Base-by-base conservation (phyloP, 2,329 filamentous ascomycete species). In the Curvularia sp. region DNA sequence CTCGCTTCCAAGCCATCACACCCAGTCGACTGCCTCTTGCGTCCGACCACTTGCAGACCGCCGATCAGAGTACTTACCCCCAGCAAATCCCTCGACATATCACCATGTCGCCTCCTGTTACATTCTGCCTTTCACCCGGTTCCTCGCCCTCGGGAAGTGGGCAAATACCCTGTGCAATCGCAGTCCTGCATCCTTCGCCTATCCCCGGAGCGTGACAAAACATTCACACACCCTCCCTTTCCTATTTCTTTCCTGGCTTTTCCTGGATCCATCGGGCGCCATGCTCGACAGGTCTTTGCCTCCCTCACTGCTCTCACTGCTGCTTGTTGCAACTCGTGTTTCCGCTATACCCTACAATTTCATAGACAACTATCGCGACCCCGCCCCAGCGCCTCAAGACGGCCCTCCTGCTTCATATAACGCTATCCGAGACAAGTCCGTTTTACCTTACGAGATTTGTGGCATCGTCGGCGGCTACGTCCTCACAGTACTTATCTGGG, bases 401-500 rank as follows among this genome's bases (percentile, higher is more conserved):
- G 68, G 69, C 18, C 68, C 71, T 46, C 69, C 73, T 50, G 67
- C 68, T 39, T 68, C 74, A 9, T 55, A 61, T 35, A 49, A 72
- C 69, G 73, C 73, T 18, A 60, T 67, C 26, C 66, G 70, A 66
- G 66, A 77, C 66, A 72, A 63, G 63, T 78, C 83, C 18, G 86
- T 89, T 55, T 85, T 97, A 22, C 92, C 93, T 18, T 88, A 87
- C 58, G 89, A 97, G 77, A 88, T 97, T 67, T 89, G 90, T 63
- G 92, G 89, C 65, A 90, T 98, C 60, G 84, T 94, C 58, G 92
- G 89, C 61, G 89, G 91, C 58, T 97, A 97, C 86, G 84, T 93
- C 58, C 77, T 92, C 60, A 91, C 88, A 35, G 84, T 96, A 72
- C 83, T 92, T 70, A 77, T 95, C 69, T 86, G 95, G 69, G 88